Evolutionary conservation across 345 rosid genomes (phyloP), one percentile per base, ranked within the genome.

Genomic region (Litchi chinensis): DNA sequence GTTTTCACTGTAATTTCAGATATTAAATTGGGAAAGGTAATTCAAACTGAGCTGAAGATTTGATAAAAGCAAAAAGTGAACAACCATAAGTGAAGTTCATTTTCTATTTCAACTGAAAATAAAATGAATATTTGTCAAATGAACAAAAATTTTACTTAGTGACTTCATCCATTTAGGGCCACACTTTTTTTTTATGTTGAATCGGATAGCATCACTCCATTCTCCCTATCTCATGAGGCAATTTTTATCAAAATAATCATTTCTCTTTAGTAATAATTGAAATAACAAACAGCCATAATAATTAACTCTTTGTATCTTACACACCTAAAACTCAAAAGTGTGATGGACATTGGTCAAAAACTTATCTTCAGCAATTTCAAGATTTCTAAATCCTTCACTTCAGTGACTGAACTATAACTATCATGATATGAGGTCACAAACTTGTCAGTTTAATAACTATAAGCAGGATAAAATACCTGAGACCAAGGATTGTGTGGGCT

Each of bases 401-500:
- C 24, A 32, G 44, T 52, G 52, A 76, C 71, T 32, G 39, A 5
- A n/a, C 40, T n/a, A n/a, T n/a, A n/a, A n/a, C n/a, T 11, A 50
- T 22, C 75, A 56, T 46, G 4, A 18, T 22, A 40, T 54, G 18
- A 24, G 65, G 57, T 39, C 44, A 65, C 16, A 75, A n/a, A 75
- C 44, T 16, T 67, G 78, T 65, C 64, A 32, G 71, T 28, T 59
- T 37, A 73, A 46, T 7, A 46, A 46, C 5, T 46, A 21, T 44
- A 79, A 44, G 9, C 44, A 72, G 70, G 48, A 59, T 46, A 54
- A 56, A 82, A 56, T 76, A 78, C 81, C 76, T 83, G 85, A 79
- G 52, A 60, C 71, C 3, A 59, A 37, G 7, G 83, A 79, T n/a
- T 74, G 71, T 50, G 68, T 46, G 68, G 76, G 76, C 79, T 83